Base-by-base conservation (phyloP, 2,329 filamentous ascomycete genomes). In the Didymella arachidicola region DNA sequence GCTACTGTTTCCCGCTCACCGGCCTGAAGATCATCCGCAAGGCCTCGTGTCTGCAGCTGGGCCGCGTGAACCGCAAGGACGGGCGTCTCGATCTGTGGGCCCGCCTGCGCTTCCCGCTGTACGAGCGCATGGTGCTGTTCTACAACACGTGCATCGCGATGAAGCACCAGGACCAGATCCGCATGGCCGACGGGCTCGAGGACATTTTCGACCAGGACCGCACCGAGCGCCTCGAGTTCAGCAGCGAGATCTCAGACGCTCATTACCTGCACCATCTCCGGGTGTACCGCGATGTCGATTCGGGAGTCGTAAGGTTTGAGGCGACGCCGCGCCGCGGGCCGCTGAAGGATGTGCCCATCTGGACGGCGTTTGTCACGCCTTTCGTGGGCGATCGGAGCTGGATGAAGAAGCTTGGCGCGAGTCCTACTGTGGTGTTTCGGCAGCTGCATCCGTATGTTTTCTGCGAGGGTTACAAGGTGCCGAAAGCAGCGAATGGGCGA, bases 111-210 rank as follows among this genome's bases (percentile, higher is more conserved):
- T 87, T 87, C 69, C 75, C 77, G 6, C 75, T 81, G 4, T 82
- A 85, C 55, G 85, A 87, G 71, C 77, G 84, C 84, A 75, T 87
- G 80, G 82, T 85, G 3, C 68, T 85, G 1, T 86, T 87, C 71
- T 85, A 84, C 68, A 83, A 80, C 60, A 82, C 82, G 0, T 82
- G 86, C 54, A 71, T 86, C 10, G 84, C 84, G 0, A 80, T 87
- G 73, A 86, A 86, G 60, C 79, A 80, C 8, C 84, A 87, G 65
- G 85, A 87, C 66, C 71, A 74, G 18, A 75, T 72, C 22, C 72
- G 68, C 29, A 79, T 74, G 29, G 72, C 71, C 19, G 46, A 50
- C 11, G 70, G 72, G 3, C 77, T 83, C 14, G 78, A 82, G 44
- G 81, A 85, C 55, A 79, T 80, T 54, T 82, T 84, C 62, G 74